Evolutionary conservation across 345 rosid species (phyloP), one percentile per base, ranked within the genome.

Genomic region (Syzygium jambos): DNA sequence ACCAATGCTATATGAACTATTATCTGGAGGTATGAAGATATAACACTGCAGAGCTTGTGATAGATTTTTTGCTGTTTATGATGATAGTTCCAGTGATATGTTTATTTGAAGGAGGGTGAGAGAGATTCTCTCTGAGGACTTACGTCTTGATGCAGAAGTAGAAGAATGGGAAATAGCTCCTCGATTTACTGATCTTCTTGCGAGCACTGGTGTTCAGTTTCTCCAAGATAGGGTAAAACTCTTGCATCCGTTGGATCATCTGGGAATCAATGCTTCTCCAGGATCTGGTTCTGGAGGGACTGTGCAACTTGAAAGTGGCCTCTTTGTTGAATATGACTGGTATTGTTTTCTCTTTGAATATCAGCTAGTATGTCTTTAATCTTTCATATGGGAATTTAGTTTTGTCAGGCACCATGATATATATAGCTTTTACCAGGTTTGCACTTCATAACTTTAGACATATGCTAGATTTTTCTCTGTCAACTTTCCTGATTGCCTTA

Each of bases 121-220:
- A 49, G 82, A 73, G 49, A 73, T 73, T 38, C 49, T 73, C 49
- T 73, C 49, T 85, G 29, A 53, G 57, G 86, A 77, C 51, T 63
- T 56, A 73, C n/a, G 14, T 52, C 80, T 11, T 56, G 17, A 34
- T 92, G 92, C 97, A 97, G 99, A 97, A 92, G 98, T 95, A 77
- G 99, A 97, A 92, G 92, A 90, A 43, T 97, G 99, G 99, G 99
- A 97, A 93, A 95, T 97, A 90, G 98, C 99, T 89, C 98, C 99
- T 27, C 97, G 94, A 78, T 97, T 96, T 92, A 92, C 94, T 25
- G 98, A 97, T 88, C 94, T 97, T 91, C 95, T 97, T 68, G 93
- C 92, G 87, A 94, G 91, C 91, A 95, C 98, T 4, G 92, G 95
- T 53, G 90, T 95, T 51, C 93, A 93, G 88, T 96, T 96, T 92